Base-by-base conservation (phyloP, 2,329 filamentous ascomycete genomes). In the Penicillium nordicum region DNA sequence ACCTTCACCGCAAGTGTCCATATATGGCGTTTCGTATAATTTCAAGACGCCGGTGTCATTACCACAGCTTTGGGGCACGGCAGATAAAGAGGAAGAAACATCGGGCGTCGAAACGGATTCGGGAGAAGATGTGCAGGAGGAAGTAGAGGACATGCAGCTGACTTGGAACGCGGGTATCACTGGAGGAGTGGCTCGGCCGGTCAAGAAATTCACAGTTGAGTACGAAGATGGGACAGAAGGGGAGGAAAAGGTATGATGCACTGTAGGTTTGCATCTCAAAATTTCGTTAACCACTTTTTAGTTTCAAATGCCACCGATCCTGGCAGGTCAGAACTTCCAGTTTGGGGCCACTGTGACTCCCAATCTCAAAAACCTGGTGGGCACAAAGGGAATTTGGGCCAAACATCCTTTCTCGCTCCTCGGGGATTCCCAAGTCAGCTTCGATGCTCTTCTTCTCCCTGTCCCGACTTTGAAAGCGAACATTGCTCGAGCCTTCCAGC, bases 21-120 rank as follows among this genome's bases (percentile, higher is more conserved):
- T 64, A 3, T 69, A 69, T 55, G 66, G 62, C n/a, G 48, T 74
- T 32, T 67, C 65, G 43, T 75, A 71, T 55, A 66, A 58, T 38
- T 76, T 75, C 54, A 70, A 68, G 34, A 62, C 69, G 16, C 73
- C 74, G 5, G 57, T 76, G 42, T 66, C 67, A 41, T 59, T 70
- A 1, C 61, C 67, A 23, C 55, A 60, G 38, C 50, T 69, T 44
- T 50, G 65, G 27, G 58, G 61, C 8, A 50, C 62, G 21, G 30
- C 53, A 5, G 63, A 67, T 34, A 62, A 66, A 27, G 61, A 65
- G 0, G 57, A 61, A 8, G 55, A 60, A 11, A 50, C 53, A 0
- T 53, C 60, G 11, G 59, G 63, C 7, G 63, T 63, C 7, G 58
- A 66, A 30, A 57, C 63, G 2, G 41, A 58, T 9, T 34, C 38